Percentiles rank a stretch among this genome's conserved stretches.
These are phyloP conservation scores for Vigna hirtella DNA, from an alignment of 306 rosid genomes.

Conservation along the genomic window DNA sequence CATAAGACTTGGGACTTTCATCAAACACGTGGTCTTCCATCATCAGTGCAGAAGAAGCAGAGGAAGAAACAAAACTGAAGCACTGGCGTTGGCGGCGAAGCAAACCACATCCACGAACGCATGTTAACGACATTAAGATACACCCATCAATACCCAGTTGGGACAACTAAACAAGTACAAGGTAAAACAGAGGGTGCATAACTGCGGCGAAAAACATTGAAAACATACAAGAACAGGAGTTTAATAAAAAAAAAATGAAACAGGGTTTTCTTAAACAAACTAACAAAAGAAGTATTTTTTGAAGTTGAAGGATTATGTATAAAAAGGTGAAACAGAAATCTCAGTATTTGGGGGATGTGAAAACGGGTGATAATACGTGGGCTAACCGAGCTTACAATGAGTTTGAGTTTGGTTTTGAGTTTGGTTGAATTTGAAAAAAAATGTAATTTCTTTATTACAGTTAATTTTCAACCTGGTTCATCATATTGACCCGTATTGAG, in stretches of 20 bases:
- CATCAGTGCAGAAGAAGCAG: conserved; percentile 55
- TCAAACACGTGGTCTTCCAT: conserved; percentile 55
- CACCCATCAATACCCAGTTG: conserved; percentile 51
- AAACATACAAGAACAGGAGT: not conserved
- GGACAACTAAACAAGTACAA: conserved; percentile 14
- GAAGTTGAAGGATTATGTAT: too few species aligned
- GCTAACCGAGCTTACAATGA: too few species aligned
- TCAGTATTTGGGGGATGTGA: too few species aligned
- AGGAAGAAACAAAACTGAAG: conserved; percentile 36
- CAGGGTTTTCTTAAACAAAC: not conserved
- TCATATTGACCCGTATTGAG: too few species aligned
- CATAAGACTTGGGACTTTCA: conserved; percentile 49
- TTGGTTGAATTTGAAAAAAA: too few species aligned
- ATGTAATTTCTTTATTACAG: too few species aligned
- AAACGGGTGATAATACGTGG: too few species aligned
- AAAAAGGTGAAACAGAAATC: too few species aligned
- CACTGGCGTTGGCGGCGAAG: conserved; percentile 32
- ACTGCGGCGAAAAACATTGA: not conserved
- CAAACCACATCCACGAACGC: conserved; percentile 35
- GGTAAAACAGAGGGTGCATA: not conserved
- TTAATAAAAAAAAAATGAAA: not conserved
- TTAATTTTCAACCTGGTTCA: too few species aligned
- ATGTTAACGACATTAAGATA: conserved; percentile 48
- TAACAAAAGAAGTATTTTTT: not conserved
- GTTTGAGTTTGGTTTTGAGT: too few species aligned